Conservation (phyloP, 2,329 filamentous ascomycete species). For the Fusarium verticillioides region DNA sequence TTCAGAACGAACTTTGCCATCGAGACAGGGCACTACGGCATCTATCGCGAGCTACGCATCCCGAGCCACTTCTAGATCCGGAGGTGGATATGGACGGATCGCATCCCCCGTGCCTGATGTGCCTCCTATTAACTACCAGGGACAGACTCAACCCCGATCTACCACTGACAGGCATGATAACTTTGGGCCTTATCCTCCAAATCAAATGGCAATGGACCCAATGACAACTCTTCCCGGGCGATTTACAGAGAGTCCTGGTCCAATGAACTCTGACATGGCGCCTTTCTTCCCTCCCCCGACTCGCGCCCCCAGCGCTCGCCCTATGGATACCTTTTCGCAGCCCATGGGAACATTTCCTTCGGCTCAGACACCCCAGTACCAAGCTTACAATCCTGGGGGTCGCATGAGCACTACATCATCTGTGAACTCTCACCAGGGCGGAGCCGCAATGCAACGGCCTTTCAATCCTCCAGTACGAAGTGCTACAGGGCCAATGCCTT, state of each 20-base stretch:
- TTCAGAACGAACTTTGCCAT: constrained; percentile 60
- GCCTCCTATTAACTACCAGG: constrained; percentile 42
- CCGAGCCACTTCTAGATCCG: constrained; percentile 68
- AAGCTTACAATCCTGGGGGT: constrained; percentile 48
- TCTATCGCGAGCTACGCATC: constrained; percentile 73
- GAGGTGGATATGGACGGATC: constrained; percentile 60
- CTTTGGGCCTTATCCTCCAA: constrained; percentile 39
- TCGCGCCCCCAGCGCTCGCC: constrained; percentile 48
- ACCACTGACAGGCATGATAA: constrained; percentile 53
- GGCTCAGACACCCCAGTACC: constrained; percentile 32
- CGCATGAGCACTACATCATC: constrained; percentile 51
- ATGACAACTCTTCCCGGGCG: constrained; percentile 30
- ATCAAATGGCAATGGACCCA: constrained; percentile 22
- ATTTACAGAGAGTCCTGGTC: constrained; percentile 47
- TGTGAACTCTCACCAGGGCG: constrained; percentile 38
- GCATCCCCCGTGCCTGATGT: constrained; percentile 53
- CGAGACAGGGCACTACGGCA: constrained; percentile 63
- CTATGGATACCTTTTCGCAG: constrained; percentile 47
- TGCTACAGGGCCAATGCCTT: constrained; percentile 52
- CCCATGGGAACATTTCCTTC: constrained; percentile 17
- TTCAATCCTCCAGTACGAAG: constrained; percentile 51
- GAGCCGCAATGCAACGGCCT: constrained; percentile 35
- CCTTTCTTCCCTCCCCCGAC: constrained; percentile 50
- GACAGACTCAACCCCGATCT: constrained; percentile 47
- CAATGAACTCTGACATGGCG: constrained; percentile 43